Percentiles rank a stretch among this genome's conserved stretches.
Evolutionary conservation across 305 asterid genomes (phyloP).

Genomic region (Fraxinus paxiana): DNA sequence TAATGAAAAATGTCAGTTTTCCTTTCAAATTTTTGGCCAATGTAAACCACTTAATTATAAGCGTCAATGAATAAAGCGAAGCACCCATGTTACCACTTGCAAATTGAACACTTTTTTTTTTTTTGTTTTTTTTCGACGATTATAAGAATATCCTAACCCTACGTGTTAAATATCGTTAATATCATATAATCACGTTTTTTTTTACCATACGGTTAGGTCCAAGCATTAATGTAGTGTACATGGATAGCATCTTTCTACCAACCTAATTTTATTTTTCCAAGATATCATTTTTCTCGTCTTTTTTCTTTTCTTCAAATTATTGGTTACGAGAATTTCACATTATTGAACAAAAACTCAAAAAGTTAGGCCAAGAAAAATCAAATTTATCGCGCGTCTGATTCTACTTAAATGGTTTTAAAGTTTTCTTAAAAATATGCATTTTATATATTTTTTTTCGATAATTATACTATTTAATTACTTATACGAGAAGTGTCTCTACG

Average conservation of each 20-base stretch:
- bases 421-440: neutral
- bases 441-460: neutral
- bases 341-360: neutral
- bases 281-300: neutral
- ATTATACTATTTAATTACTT: neutral
- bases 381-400: neutral
- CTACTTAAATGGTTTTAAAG: neutral
- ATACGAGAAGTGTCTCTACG: neutral
- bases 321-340: neutral
- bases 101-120: neutral
- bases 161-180: neutral
- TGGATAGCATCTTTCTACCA: neutral
- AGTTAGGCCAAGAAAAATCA: neutral
- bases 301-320: neutral
- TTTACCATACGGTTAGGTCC: neutral
- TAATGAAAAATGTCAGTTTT: neutral
- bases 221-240: neutral
- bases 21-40: neutral
- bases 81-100: neutral
- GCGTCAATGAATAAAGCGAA: neutral
- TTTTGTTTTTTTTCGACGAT: neutral
- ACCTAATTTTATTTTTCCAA: neutral
- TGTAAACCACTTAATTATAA: neutral
- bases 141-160: neutral
- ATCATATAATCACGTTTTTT: neutral